phyloP scores from a whole-genome alignment of 345 rosid species.

The Euphorbia peplus region DNA sequence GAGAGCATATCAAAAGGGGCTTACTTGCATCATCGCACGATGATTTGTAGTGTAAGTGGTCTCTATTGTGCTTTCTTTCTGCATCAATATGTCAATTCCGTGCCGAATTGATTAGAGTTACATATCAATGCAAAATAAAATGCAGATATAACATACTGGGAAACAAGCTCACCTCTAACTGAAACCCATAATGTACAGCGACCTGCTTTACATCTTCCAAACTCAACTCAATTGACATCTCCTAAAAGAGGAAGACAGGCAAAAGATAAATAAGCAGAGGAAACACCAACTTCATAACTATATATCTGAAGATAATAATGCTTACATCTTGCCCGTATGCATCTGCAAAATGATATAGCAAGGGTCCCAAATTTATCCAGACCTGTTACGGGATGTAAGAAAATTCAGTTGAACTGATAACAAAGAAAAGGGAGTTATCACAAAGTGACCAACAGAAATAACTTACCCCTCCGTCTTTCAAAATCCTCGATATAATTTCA shows the following conservation, averaged over 20 bases:
- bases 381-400: slow-evolving; percentile 45
- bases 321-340: slow-evolving; percentile 81
- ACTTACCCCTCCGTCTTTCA: slow-evolving; percentile 92
- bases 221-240: slow-evolving; percentile 94
- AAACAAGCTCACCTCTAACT: slow-evolving; percentile 52
- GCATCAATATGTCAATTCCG: slow-evolving; percentile 23
- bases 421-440: background rate
- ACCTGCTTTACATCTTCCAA: slow-evolving; percentile 89
- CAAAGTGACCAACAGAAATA: slow-evolving; percentile 18
- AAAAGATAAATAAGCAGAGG: slow-evolving; percentile 2
- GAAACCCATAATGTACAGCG: slow-evolving; percentile 72
- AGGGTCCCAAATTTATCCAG: slow-evolving; percentile 95
- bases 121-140: background rate
- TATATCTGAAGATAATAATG: slow-evolving; percentile 10
- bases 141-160: background rate
- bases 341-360: slow-evolving; percentile 92
- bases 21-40: slow-evolving; percentile 92
- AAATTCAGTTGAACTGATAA: slow-evolving; percentile 17
- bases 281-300: slow-evolving; percentile 5
- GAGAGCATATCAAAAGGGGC: slow-evolving; percentile 12
- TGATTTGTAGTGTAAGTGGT: slow-evolving; percentile 87
- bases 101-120: background rate
- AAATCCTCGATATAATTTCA: slow-evolving; percentile 83
- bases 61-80: slow-evolving; percentile 75
- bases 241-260: slow-evolving; percentile 36